phyloP scores from a whole-genome alignment of 75 land plant genomes.

The Cryptomeria japonica region DNA sequence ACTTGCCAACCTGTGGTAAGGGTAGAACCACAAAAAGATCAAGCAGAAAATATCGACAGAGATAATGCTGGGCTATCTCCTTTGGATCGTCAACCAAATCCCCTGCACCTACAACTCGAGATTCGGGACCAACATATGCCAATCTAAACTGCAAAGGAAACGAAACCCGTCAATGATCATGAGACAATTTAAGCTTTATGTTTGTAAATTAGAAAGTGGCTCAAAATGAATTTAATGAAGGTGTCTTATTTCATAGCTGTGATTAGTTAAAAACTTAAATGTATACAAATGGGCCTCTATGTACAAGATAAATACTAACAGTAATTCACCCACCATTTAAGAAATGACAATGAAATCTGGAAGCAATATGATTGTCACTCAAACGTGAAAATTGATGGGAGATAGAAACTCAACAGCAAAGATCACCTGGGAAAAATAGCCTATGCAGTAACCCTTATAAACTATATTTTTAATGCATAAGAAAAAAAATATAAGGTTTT shows the following conservation, averaged over 20 bases:
- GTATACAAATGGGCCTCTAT: background rate
- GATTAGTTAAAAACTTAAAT: background rate
- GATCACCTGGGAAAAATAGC: background rate
- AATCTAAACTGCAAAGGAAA: constrained; percentile 73
- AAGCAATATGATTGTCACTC: background rate
- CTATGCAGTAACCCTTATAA: background rate
- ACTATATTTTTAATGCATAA: background rate
- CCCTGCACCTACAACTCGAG: constrained; percentile 70
- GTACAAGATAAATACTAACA: background rate
- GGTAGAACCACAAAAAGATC: constrained; percentile 82
- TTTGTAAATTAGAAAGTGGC: background rate
- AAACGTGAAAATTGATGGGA: background rate
- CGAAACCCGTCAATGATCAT: background rate
- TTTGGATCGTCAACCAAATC: constrained; percentile 81
- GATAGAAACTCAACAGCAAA: background rate
- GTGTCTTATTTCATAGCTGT: background rate
- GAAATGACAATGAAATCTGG: background rate
- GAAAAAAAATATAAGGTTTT: background rate
- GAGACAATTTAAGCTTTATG: background rate
- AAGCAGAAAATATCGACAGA: constrained; percentile 63
- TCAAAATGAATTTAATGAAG: background rate
- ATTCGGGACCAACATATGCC: constrained; percentile 82
- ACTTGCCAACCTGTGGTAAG: constrained; percentile 74
- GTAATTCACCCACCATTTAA: background rate
- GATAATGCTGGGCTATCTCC: constrained; percentile 63